phyloP scores from a whole-genome alignment of 2,329 filamentous ascomycete species.

The Fusarium nematophilum region DNA sequence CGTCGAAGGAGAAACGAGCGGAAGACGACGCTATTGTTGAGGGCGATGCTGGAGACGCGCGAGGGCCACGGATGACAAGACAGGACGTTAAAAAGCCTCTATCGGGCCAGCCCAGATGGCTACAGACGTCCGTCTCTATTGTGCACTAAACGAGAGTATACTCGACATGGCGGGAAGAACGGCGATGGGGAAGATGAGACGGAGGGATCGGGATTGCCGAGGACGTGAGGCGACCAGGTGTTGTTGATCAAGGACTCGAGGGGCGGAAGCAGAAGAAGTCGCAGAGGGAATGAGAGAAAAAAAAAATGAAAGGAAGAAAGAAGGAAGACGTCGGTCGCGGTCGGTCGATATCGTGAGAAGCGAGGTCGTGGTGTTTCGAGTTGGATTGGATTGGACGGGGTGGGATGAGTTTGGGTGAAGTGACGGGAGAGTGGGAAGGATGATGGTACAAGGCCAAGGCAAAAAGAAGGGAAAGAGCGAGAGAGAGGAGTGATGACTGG shows the following conservation, averaged over 20 bases:
- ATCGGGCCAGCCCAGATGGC: constrained; percentile 44
- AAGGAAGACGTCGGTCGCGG: constrained; percentile 16
- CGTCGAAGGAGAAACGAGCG: constrained; percentile 35
- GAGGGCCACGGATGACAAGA: constrained; percentile 10
- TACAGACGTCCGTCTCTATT: constrained; percentile 50
- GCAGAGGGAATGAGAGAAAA: not conserved
- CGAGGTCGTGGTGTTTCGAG: constrained; percentile 41
- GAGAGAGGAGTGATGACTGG: constrained; percentile 37
- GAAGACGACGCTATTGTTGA: constrained; percentile 14
- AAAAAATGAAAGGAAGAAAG: constrained; percentile 7
- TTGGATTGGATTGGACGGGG: constrained; percentile 30
- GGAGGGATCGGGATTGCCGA: constrained; percentile 32
- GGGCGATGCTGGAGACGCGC: constrained; percentile 1
- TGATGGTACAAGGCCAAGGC: constrained; percentile 38
- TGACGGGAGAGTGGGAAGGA: constrained; percentile 41
- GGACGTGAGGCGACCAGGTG: not conserved
- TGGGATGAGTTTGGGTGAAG: constrained; percentile 36
- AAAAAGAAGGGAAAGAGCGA: constrained; percentile 34
- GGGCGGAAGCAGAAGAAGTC: constrained; percentile 3
- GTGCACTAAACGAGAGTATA: constrained; percentile 41
- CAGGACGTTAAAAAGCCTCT: constrained; percentile 36
- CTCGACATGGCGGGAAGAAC: constrained; percentile 46
- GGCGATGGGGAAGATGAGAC: constrained; percentile 21
- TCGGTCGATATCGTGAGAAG: constrained; percentile 39
- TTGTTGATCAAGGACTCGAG: constrained; percentile 6